Conservation (phyloP, 192 early-diverging fungal species). For the Linnemannia schmuckeri region DNA sequence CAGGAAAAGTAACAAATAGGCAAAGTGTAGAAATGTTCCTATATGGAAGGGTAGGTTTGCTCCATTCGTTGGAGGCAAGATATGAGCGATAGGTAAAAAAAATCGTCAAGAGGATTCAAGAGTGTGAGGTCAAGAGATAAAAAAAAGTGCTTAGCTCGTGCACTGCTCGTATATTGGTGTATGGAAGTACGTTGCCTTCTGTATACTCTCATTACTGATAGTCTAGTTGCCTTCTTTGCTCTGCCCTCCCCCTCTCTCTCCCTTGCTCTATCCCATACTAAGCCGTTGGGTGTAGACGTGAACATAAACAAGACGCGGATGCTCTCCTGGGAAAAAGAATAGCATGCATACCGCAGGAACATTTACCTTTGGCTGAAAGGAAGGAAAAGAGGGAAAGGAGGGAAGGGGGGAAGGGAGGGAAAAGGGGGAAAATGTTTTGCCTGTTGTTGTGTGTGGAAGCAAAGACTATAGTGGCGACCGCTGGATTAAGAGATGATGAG, state of each 20-base stretch:
- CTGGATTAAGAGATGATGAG: not conserved
- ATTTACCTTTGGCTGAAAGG: not conserved
- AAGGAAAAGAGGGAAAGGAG: not conserved
- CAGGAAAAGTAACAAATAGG: too few species aligned
- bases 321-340: not conserved
- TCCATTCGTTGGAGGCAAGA: too few species aligned
- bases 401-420: not conserved
- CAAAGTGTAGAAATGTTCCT: too few species aligned
- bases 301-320: not conserved
- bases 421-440: too few species aligned
- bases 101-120: too few species aligned
- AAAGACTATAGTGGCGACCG: not conserved
- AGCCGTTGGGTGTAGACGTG: not conserved
- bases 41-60: too few species aligned
- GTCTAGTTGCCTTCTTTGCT: not conserved
- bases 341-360: conserved; percentile 3
- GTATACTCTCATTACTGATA: not conserved
- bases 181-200: not conserved
- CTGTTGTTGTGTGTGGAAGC: not conserved
- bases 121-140: not conserved
- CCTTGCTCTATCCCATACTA: not conserved
- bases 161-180: not conserved
- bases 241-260: not conserved
- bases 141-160: not conserved
- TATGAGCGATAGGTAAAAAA: too few species aligned